Conservation (phyloP, 768 basidiomycete genomes). For the Galerina sulciceps region DNA sequence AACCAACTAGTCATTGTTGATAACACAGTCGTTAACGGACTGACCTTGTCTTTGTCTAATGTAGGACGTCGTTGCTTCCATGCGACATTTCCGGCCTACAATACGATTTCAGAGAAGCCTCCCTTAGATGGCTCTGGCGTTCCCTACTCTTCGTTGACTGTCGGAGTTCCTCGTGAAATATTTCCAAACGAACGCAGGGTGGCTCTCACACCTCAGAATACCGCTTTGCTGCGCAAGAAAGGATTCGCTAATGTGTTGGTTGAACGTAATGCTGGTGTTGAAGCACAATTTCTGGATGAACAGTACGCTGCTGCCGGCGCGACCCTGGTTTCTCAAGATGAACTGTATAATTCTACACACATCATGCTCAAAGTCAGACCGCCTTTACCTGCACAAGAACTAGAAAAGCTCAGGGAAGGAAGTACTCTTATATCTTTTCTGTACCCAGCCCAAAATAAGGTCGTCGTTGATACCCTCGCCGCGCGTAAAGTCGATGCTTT, state of each 20-base stretch:
- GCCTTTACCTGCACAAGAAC: conserved; percentile 67
- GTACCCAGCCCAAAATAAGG: conserved; percentile 82
- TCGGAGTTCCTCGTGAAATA: conserved; percentile 80
- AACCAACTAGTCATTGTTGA: background rate
- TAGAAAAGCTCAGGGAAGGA: conserved; percentile 65
- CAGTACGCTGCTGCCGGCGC: conserved; percentile 83
- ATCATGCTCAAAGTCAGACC: conserved; percentile 88
- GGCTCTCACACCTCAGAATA: conserved; percentile 81
- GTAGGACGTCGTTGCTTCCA: conserved; percentile 40
- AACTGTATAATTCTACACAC: conserved; percentile 70
- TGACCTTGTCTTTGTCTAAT: background rate
- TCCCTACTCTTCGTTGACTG: conserved; percentile 73
- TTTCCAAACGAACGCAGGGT: conserved; percentile 83
- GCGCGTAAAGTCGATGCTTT: conserved; percentile 71
- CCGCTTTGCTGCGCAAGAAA: conserved; percentile 76
- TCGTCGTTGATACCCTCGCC: conserved; percentile 71
- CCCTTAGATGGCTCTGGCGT: conserved; percentile 35
- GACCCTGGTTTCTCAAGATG: conserved; percentile 71
- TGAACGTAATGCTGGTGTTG: conserved; percentile 69
- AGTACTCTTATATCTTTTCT: conserved; percentile 85
- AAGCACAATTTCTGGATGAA: conserved; percentile 82
- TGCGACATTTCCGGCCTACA: conserved; percentile 26
- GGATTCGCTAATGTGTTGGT: conserved; percentile 78
- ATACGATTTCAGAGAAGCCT: conserved; percentile 32
- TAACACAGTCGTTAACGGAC: background rate